Evolutionary conservation across 2,329 filamentous ascomycete genomes (phyloP).

Genomic region (Ascochyta pisi): DNA sequence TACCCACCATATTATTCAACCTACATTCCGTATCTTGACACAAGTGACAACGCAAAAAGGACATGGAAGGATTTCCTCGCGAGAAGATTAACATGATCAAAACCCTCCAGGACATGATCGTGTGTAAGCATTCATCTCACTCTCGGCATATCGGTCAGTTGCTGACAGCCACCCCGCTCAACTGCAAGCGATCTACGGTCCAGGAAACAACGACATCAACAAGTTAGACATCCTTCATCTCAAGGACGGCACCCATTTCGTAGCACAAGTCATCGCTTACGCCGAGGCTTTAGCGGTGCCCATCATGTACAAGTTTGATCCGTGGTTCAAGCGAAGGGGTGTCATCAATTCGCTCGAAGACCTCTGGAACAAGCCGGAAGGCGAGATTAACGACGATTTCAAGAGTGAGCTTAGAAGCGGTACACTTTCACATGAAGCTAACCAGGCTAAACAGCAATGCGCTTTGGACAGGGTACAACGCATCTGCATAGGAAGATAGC

Average conservation of each 20-base stretch:
- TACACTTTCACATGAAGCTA: background rate
- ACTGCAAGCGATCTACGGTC: background rate
- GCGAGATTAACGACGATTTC: background rate
- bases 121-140: background rate
- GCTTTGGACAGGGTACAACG: too few relatives aligned
- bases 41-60: background rate
- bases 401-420: background rate
- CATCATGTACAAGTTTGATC: too few relatives aligned
- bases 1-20: too few relatives aligned
- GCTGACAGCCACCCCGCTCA: background rate
- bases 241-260: background rate
- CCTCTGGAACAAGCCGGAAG: background rate
- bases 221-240: background rate
- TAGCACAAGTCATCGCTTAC: background rate
- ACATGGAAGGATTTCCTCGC: background rate
- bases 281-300: too few relatives aligned
- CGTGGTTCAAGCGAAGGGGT: background rate
- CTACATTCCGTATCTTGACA: too few relatives aligned
- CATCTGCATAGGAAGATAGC: too few relatives aligned
- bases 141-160: background rate
- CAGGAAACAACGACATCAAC: background rate
- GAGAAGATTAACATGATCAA: background rate
- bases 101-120: background rate
- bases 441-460: background rate
- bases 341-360: background rate